These are phyloP conservation scores for Teunomyces barrocoloradensis DNA, from an alignment of 805 yeast species.

Conservation along the genomic window DNA sequence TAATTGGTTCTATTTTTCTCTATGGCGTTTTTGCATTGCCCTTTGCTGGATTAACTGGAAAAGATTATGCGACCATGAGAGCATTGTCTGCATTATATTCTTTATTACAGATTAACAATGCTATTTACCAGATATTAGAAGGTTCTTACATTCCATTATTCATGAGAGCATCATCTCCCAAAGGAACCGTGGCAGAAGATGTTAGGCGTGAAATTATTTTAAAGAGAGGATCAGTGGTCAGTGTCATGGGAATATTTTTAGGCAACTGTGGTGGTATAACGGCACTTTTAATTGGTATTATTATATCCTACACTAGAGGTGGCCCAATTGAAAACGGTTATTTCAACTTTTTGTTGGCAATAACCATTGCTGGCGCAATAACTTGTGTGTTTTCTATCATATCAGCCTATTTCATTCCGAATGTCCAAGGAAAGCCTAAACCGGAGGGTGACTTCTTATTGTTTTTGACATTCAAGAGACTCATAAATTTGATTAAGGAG, in stretches of 20 bases:
- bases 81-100: constrained; percentile 29
- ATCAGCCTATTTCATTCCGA: constrained; percentile 29
- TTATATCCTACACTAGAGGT: constrained; percentile 30
- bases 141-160: constrained; percentile 41
- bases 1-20: constrained; percentile 27
- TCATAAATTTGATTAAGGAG: constrained; percentile 18
- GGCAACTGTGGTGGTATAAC: constrained; percentile 38
- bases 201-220: constrained; percentile 22
- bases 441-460: constrained; percentile 25
- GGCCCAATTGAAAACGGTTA: constrained; percentile 24
- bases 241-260: constrained; percentile 35
- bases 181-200: constrained; percentile 18
- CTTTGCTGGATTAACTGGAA: constrained; percentile 27
- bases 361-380: constrained; percentile 37
- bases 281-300: constrained; percentile 36
- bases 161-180: constrained; percentile 30
- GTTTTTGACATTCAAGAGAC: constrained; percentile 25
- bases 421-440: constrained; percentile 21
- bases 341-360: constrained; percentile 35
- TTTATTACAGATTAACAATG: constrained; percentile 25
- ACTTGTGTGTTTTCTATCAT: constrained; percentile 25
- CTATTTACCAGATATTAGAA: constrained; percentile 35
- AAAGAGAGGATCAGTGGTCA: constrained; percentile 31
- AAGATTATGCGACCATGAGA: constrained; percentile 17
- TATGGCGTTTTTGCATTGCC: constrained; percentile 38